Conservation (phyloP, 1,139 yeast genomes). For the Candida tropicalis region DNA sequence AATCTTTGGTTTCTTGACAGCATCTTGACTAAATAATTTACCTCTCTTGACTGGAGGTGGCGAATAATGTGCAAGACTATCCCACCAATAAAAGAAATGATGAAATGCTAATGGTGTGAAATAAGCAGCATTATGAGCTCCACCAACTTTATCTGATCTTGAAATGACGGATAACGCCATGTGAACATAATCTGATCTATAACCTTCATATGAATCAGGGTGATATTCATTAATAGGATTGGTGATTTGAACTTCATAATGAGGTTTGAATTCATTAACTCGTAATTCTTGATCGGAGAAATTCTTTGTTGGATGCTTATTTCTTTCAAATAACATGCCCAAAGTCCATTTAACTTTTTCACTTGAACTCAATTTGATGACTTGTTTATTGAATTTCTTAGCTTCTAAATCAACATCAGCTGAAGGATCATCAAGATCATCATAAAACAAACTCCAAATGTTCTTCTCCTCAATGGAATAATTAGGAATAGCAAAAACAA, state of each 20-base stretch:
- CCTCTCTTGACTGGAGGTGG: slow-evolving; percentile 82
- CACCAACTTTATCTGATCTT: slow-evolving; percentile 30
- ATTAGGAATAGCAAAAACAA: slow-evolving; percentile 68
- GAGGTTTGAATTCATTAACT: slow-evolving; percentile 37
- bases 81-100: slow-evolving; percentile 87
- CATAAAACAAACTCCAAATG: slow-evolving; percentile 41
- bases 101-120: slow-evolving; percentile 68
- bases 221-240: slow-evolving; percentile 43
- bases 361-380: slow-evolving; percentile 41
- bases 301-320: slow-evolving; percentile 20
- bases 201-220: slow-evolving; percentile 77
- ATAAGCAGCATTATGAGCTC: slow-evolving; percentile 70
- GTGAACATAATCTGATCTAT: slow-evolving; percentile 78
- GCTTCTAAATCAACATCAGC: slow-evolving; percentile 30
- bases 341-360: slow-evolving; percentile 46
- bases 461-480: slow-evolving; percentile 39
- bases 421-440: slow-evolving; percentile 23
- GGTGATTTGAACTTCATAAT: slow-evolving; percentile 46
- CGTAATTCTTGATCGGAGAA: slow-evolving; percentile 39
- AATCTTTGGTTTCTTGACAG: slow-evolving; percentile 36
- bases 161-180: slow-evolving; percentile 62
- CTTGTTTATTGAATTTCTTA: slow-evolving; percentile 38
- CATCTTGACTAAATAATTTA: slow-evolving; percentile 48
- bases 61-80: slow-evolving; percentile 64
- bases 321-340: slow-evolving; percentile 47